Percentiles rank a stretch among this genome's conserved stretches.
phyloP scores from a whole-genome alignment of 2,329 filamentous ascomycete species.

The Teratosphaeria nubilosa region DNA sequence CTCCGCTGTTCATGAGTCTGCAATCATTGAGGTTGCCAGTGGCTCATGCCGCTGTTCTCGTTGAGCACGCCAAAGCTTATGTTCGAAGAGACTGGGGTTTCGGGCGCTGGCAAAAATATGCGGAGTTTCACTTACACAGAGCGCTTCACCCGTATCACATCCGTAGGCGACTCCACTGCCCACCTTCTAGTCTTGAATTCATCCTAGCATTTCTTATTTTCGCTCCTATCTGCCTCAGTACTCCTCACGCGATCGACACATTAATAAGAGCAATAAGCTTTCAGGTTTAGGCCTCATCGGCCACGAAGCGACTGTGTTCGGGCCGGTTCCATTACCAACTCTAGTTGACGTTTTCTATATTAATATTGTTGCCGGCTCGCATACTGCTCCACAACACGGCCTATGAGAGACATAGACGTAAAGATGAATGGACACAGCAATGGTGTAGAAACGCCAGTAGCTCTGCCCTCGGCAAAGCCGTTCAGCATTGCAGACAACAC shows the following conservation, averaged over 20 bases:
- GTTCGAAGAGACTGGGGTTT: too few relatives aligned
- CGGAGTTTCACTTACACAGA: too few relatives aligned
- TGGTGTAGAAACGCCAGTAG: neutral
- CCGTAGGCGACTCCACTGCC: too few relatives aligned
- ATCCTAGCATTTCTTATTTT: neutral
- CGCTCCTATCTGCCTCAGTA: neutral
- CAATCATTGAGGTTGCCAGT: too few relatives aligned
- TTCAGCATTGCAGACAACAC: neutral
- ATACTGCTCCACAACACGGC: neutral
- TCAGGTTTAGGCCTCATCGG: neutral
- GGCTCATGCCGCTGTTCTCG: too few relatives aligned
- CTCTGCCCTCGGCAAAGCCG: constrained; percentile 3
- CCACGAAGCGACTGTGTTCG: neutral
- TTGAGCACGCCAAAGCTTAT: too few relatives aligned
- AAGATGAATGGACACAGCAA: neutral
- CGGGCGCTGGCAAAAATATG: too few relatives aligned
- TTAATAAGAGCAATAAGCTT: neutral
- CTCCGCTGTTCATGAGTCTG: too few relatives aligned
- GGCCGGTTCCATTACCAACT: neutral
- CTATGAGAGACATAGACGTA: neutral
- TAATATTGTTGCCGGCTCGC: neutral
- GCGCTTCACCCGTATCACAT: too few relatives aligned
- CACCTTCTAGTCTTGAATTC: too few relatives aligned
- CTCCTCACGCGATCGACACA: neutral
- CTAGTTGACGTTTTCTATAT: neutral